These are phyloP conservation scores for Thymus mandschuricus DNA, from an alignment of 257 asterid species.

Conservation along the genomic window DNA sequence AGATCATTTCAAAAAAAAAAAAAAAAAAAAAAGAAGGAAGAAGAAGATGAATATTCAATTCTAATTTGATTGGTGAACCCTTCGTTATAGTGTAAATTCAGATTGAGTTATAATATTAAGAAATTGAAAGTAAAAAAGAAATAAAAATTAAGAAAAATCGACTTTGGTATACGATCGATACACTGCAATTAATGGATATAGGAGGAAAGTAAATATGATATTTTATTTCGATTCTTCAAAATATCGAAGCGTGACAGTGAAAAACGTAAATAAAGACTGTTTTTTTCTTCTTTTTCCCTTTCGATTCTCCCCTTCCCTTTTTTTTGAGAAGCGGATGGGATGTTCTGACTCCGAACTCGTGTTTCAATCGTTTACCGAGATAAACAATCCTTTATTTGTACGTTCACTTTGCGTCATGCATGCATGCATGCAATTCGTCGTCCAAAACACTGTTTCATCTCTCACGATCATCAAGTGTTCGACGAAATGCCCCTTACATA, in stretches of 20 bases:
- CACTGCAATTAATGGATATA: too few relatives aligned
- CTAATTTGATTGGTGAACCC: too few relatives aligned
- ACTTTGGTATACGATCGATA: too few relatives aligned
- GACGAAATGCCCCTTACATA: constrained; percentile 7
- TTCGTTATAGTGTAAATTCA: too few relatives aligned
- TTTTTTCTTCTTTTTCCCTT: not conserved
- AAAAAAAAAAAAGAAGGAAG: too few relatives aligned
- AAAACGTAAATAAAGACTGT: constrained; percentile 5
- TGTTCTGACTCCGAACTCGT: too few relatives aligned
- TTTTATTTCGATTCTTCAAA: constrained; percentile 11
- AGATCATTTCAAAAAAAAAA: too few relatives aligned
- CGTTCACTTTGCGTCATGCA: not conserved
- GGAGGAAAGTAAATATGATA: not conserved
- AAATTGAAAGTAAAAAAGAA: too few relatives aligned
- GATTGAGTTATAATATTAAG: too few relatives aligned
- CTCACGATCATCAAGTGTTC: constrained; percentile 15
- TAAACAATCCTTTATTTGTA: constrained; percentile 13
- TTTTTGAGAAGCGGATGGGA: not conserved
- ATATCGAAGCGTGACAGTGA: not conserved
- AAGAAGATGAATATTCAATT: too few relatives aligned
- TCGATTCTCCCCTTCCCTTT: not conserved
- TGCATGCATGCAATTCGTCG: not conserved
- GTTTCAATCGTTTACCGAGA: not conserved
- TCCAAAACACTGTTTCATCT: constrained; percentile 2
- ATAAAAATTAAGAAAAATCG: too few relatives aligned